Conservation (phyloP, 768 basidiomycete species). For the Arthromyces matolae region DNA sequence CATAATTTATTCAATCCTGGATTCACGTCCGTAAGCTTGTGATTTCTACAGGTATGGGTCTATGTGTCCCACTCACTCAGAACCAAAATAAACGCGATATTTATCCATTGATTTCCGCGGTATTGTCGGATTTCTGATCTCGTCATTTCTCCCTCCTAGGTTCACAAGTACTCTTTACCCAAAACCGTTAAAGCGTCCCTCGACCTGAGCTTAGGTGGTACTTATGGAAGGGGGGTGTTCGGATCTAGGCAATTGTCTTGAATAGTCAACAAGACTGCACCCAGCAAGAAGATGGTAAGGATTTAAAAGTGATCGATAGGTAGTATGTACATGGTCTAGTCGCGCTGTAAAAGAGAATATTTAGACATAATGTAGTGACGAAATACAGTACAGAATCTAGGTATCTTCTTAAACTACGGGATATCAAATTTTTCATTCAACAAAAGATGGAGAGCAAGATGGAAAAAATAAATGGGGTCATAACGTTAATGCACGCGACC, state of each 20-base stretch:
- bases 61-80: no score
- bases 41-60: no score
- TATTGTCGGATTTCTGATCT: background rate
- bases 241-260: no score
- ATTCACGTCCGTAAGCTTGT: slow-evolving; percentile 1
- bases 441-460: background rate
- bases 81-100: slow-evolving; percentile 8
- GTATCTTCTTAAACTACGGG: slow-evolving; percentile 11
- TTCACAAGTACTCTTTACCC: background rate
- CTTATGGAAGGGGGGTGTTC: no score
- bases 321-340: background rate
- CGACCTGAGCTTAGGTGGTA: no score
- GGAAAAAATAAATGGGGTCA: background rate
- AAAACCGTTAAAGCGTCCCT: background rate
- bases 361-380: slow-evolving; percentile 12
- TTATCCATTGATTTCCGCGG: slow-evolving; percentile 14
- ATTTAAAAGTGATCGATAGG: background rate
- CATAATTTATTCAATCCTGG: no score
- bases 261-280: background rate
- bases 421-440: slow-evolving; percentile 5
- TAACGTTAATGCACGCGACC: background rate
- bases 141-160: no score
- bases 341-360: slow-evolving; percentile 5
- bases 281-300: background rate
- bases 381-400: background rate